phyloP scores from a whole-genome alignment of 1,139 yeast species.

The Geotrichum candidum region DNA sequence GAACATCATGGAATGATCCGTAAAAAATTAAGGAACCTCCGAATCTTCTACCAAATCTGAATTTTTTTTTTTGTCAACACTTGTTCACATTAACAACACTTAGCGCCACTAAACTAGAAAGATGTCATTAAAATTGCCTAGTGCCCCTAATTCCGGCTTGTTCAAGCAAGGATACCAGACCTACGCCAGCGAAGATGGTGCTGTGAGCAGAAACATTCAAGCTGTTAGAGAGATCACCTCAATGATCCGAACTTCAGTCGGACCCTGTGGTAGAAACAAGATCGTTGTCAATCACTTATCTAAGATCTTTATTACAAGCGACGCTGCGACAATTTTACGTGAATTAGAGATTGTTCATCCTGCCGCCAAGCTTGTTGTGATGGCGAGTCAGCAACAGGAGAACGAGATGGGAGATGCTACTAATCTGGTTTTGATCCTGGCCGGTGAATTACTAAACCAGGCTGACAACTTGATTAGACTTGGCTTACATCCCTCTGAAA shows the following conservation, averaged over 20 bases:
- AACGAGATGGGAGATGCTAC: slow-evolving; percentile 81
- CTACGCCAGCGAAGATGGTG: slow-evolving; percentile 87
- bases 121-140: slow-evolving; percentile 89
- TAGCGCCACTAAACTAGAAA: background rate
- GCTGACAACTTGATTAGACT: slow-evolving; percentile 78
- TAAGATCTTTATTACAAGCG: slow-evolving; percentile 84
- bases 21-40: background rate
- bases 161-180: slow-evolving; percentile 96
- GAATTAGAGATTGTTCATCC: slow-evolving; percentile 96
- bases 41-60: background rate
- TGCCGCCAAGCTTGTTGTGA: slow-evolving; percentile 88
- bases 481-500: slow-evolving; percentile 86
- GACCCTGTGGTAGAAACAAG: slow-evolving; percentile 96
- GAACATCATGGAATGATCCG: background rate
- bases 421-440: slow-evolving; percentile 64
- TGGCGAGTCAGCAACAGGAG: slow-evolving; percentile 97
- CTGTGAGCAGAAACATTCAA: slow-evolving; percentile 81
- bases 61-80: background rate
- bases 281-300: slow-evolving; percentile 82
- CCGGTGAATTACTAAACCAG: slow-evolving; percentile 83
- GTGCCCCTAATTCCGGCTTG: slow-evolving; percentile 87
- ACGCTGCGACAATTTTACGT: slow-evolving; percentile 92
- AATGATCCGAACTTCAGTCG: slow-evolving; percentile 90
- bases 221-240: slow-evolving; percentile 91
- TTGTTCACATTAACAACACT: background rate